phyloP scores from a whole-genome alignment of 2,329 filamentous ascomycete genomes.

The Coleophoma crateriformis region DNA sequence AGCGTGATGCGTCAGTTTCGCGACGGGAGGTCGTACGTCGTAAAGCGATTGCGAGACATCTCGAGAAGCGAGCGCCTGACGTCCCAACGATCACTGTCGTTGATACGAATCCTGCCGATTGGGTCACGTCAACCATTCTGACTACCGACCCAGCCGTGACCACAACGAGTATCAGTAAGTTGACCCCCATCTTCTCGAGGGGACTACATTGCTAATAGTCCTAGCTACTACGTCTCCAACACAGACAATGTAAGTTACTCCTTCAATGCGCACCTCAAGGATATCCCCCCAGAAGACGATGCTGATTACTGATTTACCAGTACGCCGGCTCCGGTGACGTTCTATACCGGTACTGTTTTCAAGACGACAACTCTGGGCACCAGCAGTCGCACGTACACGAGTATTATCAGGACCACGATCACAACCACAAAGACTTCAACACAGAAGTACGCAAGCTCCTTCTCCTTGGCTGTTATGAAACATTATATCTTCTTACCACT shows the following conservation, averaged over 20 bases:
- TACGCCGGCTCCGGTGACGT: not conserved
- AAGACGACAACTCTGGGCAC: not conserved
- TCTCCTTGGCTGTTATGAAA: not conserved
- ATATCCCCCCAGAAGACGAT: too few species aligned
- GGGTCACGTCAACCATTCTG: not conserved
- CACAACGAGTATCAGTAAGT: not conserved
- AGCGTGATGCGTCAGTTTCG: not conserved
- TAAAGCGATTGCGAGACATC: not conserved
- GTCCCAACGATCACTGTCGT: not conserved
- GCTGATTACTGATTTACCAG: not conserved
- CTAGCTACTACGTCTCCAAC: not conserved
- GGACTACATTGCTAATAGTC: not conserved
- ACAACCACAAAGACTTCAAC: not conserved
- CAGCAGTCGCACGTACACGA: not conserved
- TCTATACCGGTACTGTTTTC: not conserved
- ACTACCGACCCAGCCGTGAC: not conserved
- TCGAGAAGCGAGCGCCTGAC: not conserved
- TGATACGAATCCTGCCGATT: not conserved
- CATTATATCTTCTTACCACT: not conserved
- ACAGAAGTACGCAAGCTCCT: not conserved
- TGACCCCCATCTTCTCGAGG: not conserved
- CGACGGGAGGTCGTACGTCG: not conserved
- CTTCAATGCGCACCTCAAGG: not conserved
- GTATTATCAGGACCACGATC: not conserved
- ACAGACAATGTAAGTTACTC: not conserved